A percentile compares a stretch with the other conserved stretches of the same genome.
These are phyloP conservation scores for Apiospora koreana DNA, from an alignment of 2,329 filamentous ascomycete species.

Conservation along the genomic window DNA sequence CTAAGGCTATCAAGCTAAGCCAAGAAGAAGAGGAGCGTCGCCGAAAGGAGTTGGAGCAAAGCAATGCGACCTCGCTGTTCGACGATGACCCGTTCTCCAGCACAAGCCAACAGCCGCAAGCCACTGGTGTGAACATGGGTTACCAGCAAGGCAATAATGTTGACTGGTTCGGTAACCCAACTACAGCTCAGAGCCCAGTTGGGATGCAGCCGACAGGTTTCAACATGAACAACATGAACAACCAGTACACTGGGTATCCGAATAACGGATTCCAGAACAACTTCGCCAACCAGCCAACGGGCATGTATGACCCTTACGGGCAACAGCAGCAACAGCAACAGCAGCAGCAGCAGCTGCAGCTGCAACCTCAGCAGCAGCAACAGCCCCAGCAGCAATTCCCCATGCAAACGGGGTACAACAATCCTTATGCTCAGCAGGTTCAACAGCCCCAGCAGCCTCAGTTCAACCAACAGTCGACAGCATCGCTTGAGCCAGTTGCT, in stretches of 20 bases:
- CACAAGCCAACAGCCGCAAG: constrained; percentile 64
- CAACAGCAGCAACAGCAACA: constrained; percentile 51
- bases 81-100: constrained; percentile 70
- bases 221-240: constrained; percentile 60
- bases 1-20: constrained; percentile 93
- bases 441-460: constrained; percentile 52
- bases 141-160: constrained; percentile 97
- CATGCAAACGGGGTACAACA: constrained; percentile 54
- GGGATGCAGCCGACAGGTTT: constrained; percentile 79
- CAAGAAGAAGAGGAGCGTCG: constrained; percentile 92
- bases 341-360: constrained; percentile 38
- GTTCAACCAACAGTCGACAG: constrained; percentile 43
- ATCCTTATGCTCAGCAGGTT: constrained; percentile 51
- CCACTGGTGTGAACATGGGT: constrained; percentile 91
- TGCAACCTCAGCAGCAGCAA: constrained; percentile 32
- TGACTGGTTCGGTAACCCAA: constrained; percentile 95
- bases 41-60: constrained; percentile 82
- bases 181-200: constrained; percentile 69
- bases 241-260: constrained; percentile 56
- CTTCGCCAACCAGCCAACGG: constrained; percentile 67
- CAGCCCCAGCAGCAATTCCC: constrained; percentile 44
- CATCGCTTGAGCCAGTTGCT: constrained; percentile 59
- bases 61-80: constrained; percentile 84
- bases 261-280: constrained; percentile 65
- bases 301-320: constrained; percentile 70